Evolutionary conservation across 2,329 filamentous ascomycete species (phyloP), one percentile per base, ranked within the genome.

Genomic region (Chaetothyriales sp.): DNA sequence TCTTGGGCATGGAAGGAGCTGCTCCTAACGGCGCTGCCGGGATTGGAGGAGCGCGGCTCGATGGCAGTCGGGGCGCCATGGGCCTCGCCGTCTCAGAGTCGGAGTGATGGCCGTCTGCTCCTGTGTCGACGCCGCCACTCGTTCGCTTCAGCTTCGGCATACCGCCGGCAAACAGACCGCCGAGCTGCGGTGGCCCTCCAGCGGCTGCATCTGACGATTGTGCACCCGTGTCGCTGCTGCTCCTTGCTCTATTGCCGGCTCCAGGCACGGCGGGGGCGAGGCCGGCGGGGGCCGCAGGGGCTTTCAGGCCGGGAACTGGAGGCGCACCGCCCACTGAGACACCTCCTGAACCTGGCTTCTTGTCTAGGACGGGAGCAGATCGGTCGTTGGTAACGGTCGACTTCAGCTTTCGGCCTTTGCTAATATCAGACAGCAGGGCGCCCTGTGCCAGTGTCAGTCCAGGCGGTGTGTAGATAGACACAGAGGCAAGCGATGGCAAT

Each of bases 81-180:
- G 63, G 67, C 59, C 67, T 66, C 45, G 67, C 65, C 6, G 77
- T 75, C 63, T 89, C 88, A n/a, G 85, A 80, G 64, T 95, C 89
- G 54, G 87, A 89, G 64, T 90, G 90, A 54, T 86, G 81, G 29
- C 87, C 80, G 58, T 81, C 81, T 58, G 84, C 85, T 66, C 82
- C 86, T 1, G 86, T 90, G 67, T 88, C 78, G 54, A 90, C 74
- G 43, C 85, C 85, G 47, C 86, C 89, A 51, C 88, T 85, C 51
- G 88, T 86, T 72, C 94, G 95, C 67, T 86, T 86, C 63, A 98
- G 67, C 71, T 95, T 97, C 2, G 92, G 92, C 80, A 97, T 97
- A 40, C 90, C 92, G 37, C 88, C 89, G 1, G 86, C 88, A 64
- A 98, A 95, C 22, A 98, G 68, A 1, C 92, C 92, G 28, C 75